phyloP scores from a whole-genome alignment of 441 rosid genomes.

The Kokia cookei region DNA sequence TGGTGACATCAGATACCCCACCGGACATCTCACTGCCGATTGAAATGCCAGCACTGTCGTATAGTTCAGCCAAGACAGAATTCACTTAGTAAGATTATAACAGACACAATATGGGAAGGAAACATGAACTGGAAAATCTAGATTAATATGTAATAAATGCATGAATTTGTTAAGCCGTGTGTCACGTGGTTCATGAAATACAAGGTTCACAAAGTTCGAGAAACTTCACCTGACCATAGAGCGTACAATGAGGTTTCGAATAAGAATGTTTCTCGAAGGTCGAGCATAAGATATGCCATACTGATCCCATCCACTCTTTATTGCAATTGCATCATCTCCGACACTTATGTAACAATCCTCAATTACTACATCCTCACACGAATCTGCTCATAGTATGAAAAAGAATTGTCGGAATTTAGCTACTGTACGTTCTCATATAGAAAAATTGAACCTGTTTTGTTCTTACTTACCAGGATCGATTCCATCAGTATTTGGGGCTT shows the following conservation, averaged over 20 bases:
- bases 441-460: not conserved
- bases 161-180: conserved; percentile 62
- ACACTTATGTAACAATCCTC: conserved; percentile 95
- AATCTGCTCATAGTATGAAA: conserved; percentile 43
- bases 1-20: conserved; percentile 75
- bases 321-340: conserved; percentile 94
- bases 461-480: conserved; percentile 77
- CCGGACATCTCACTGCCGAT: conserved; percentile 98
- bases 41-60: conserved; percentile 81
- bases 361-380: conserved; percentile 89
- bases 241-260: conserved; percentile 76
- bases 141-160: not conserved
- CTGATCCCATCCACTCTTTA: conserved; percentile 99
- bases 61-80: conserved; percentile 7
- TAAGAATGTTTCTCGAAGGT: conserved; percentile 71
- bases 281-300: conserved; percentile 84
- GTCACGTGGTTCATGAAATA: conserved; percentile 18
- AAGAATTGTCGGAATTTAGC: not conserved
- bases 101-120: not conserved
- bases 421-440: not conserved
- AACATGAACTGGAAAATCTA: not conserved
- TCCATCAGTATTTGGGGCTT: conserved; percentile 95
- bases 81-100: not conserved
- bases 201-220: not conserved
- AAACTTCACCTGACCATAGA: conserved; percentile 82